phyloP scores from a whole-genome alignment of 148 eudicot species.

The Fagopyrum tataricum region DNA sequence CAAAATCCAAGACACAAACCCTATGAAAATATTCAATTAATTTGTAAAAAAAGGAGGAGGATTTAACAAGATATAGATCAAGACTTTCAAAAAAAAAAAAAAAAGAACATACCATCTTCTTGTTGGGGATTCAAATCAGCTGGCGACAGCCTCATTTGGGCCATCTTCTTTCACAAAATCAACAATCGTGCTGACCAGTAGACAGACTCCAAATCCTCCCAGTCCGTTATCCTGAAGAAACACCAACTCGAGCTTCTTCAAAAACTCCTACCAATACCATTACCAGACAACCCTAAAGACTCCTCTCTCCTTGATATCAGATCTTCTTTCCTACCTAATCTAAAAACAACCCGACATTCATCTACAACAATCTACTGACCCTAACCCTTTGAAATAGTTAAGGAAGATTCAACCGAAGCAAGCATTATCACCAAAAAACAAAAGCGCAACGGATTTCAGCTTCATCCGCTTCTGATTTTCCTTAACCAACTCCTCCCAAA shows the following conservation, averaged over 20 bases:
- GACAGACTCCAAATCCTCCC: neutral
- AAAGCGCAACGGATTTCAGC: constrained; percentile 25
- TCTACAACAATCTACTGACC: constrained; percentile 13
- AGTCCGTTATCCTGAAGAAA: neutral
- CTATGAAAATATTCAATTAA: neutral
- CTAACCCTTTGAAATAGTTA: constrained; percentile 6
- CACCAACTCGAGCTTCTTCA: constrained; percentile 4
- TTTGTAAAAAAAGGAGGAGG: neutral
- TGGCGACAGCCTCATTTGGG: constrained; percentile 36
- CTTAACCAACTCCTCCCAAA: constrained; percentile 25
- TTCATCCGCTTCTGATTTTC: constrained; percentile 31
- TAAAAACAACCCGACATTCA: constrained; percentile 7
- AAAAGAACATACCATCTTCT: constrained; percentile 34
- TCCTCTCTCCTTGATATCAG: constrained; percentile 16
- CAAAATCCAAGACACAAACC: neutral
- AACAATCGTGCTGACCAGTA: neutral
- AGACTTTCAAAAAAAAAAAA: neutral
- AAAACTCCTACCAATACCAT: constrained; percentile 1
- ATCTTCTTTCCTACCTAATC: neutral
- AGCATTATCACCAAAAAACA: constrained; percentile 26
- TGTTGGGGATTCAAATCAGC: constrained; percentile 35
- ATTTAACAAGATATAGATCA: neutral
- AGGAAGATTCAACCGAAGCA: constrained; percentile 36
- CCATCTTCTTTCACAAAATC: constrained; percentile 7
- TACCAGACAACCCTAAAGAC: constrained; percentile 6